Conservation (phyloP, 495 filamentous ascomycete genomes). For the Hyaloscypha bicolor region DNA sequence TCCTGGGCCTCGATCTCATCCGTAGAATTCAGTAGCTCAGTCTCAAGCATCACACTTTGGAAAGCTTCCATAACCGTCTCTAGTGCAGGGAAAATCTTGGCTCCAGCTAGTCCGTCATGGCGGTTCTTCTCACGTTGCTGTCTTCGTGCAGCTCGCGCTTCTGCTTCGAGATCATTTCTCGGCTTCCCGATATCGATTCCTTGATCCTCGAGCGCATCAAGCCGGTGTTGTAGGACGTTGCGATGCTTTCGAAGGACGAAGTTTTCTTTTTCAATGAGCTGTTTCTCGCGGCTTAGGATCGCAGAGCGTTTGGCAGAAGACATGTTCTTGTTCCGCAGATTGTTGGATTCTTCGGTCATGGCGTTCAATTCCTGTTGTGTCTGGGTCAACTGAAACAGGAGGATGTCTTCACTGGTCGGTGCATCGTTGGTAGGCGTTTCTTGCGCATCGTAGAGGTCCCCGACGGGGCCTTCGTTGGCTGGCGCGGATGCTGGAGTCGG, state of each 20-base stretch:
- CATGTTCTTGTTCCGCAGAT: too few species aligned
- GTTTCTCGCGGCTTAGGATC: too few species aligned
- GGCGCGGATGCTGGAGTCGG: background rate
- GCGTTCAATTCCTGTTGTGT: background rate
- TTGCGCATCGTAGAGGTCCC: background rate
- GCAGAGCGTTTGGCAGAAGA: too few species aligned
- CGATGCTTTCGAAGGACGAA: too few species aligned
- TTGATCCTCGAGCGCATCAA: too few species aligned
- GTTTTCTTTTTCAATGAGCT: too few species aligned
- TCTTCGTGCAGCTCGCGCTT: too few species aligned
- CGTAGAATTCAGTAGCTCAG: background rate
- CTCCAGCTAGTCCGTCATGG: background rate
- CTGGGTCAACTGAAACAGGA: background rate
- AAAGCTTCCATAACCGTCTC: background rate
- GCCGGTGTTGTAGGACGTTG: too few species aligned
- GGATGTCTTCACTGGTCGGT: background rate
- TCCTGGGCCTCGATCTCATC: background rate
- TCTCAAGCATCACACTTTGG: background rate
- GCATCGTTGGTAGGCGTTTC: background rate
- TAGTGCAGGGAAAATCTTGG: background rate
- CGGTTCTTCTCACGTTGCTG: background rate
- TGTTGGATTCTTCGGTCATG: too few species aligned
- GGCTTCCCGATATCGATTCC: too few species aligned
- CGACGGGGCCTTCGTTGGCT: background rate
- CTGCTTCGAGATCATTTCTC: too few species aligned